These are phyloP conservation scores for Echites panduratus DNA, from an alignment of 257 asterid genomes.

Conservation along the genomic window DNA sequence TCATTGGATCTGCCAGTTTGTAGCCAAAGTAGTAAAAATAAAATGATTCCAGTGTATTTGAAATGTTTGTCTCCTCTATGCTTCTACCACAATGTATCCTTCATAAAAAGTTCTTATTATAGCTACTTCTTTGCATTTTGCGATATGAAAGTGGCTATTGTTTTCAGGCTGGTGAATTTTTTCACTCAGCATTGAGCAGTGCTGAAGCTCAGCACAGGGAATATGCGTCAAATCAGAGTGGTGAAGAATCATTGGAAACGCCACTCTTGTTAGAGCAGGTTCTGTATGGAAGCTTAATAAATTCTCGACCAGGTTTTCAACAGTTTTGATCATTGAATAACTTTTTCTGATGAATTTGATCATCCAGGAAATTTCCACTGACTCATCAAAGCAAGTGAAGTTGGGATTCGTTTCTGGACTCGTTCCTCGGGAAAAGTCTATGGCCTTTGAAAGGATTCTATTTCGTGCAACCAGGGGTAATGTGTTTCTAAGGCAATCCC, in stretches of 20 bases:
- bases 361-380: slow-evolving; percentile 49
- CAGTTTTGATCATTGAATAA: slow-evolving; percentile 4
- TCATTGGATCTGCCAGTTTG: not conserved
- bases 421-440: slow-evolving; percentile 80
- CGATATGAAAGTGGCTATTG: not conserved
- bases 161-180: slow-evolving; percentile 78
- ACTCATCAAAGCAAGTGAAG: slow-evolving; percentile 92
- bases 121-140: slow-evolving; percentile 8
- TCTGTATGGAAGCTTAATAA: not conserved
- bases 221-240: slow-evolving; percentile 54
- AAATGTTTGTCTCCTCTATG: not conserved
- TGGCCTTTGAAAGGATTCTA: slow-evolving; percentile 96
- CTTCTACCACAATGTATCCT: not conserved
- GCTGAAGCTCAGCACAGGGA: slow-evolving; percentile 84
- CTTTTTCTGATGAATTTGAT: slow-evolving; percentile 12
- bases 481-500: slow-evolving; percentile 74
- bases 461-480: slow-evolving; percentile 99
- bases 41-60: not conserved
- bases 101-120: not conserved
- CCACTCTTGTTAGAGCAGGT: slow-evolving; percentile 80
- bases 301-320: not conserved
- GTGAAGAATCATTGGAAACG: slow-evolving; percentile 85
- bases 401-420: slow-evolving; percentile 87
- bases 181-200: slow-evolving; percentile 69
- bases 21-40: not conserved